Evolutionary conservation across 106 monocot genomes (phyloP), one percentile per base, ranked within the genome.

Genomic region (Apostasia ramifera): DNA sequence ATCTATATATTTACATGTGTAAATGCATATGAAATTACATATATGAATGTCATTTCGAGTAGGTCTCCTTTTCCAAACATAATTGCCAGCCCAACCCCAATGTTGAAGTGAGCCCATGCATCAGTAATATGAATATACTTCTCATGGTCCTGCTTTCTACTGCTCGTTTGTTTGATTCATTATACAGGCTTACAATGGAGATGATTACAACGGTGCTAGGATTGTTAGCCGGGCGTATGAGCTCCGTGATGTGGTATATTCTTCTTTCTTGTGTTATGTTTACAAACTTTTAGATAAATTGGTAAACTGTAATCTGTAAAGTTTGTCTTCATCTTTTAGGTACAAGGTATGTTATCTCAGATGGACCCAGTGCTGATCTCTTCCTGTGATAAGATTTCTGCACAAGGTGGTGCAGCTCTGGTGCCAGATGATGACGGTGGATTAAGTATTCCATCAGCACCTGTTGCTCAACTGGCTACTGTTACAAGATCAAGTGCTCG

Each of bases 161-260:
- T 13, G 43, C 12, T 70, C 0, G 49, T 57, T 45, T 73, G 11
- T 9, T 55, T 53, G 42, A 15, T 8, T 51, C 1, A 4, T 52
- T 59, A 5, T 72, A 60, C 76, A 98, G 98, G 85, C 71, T 65
- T 98, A 93, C 42, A 92, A 98, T 77, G 98, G 98, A 78, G 83
- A 89, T 61, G 98, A 98, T 64, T 92, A 92, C 68, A 85, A 79
- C 70, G 98, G 92, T 55, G 69, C 89, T 50, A 83, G 98, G 71
- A 98, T 98, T 67, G 98, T 98, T 62, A 98, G 98, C 81, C 93
- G 87, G 77, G 93, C 93, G 55, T 78, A 75, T 77, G 98, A 98
- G 73, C 98, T 98, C 66, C 78, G 90, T 60, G 98, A 98, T 81
- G 84, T 83, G 80, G 98, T 98, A 93, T 48, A 2, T 5, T 81